Conservation (phyloP, 352 stramenopile genomes). For the Plasmopara halstedii region DNA sequence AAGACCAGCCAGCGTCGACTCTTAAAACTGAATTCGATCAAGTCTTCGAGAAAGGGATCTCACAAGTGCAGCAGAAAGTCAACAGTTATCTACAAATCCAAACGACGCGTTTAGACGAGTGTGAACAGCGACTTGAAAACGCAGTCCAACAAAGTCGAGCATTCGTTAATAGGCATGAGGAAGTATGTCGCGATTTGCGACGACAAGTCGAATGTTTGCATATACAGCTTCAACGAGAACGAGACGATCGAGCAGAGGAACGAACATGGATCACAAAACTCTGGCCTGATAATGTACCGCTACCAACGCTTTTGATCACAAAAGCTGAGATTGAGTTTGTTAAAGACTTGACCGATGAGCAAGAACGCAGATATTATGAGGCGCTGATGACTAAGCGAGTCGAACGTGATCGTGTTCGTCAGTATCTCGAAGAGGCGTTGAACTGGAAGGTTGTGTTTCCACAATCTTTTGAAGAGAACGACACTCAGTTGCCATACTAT, state of each 20-base stretch:
- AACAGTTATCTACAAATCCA: slow-evolving; percentile 3
- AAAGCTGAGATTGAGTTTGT: slow-evolving; percentile 12
- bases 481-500: slow-evolving; percentile 37
- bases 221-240: slow-evolving; percentile 26
- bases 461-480: slow-evolving; percentile 13
- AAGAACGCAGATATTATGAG: slow-evolving; percentile 25
- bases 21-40: slow-evolving; percentile 13
- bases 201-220: slow-evolving; percentile 14
- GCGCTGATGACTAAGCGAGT: slow-evolving; percentile 32
- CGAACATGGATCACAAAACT: slow-evolving; percentile 51
- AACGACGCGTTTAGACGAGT: slow-evolving; percentile 4
- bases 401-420: slow-evolving; percentile 29
- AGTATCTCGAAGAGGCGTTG: slow-evolving; percentile 30
- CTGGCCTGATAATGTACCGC: slow-evolving; percentile 50
- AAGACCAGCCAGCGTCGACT: no score
- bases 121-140: slow-evolving; percentile 6
- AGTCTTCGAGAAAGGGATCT: slow-evolving; percentile 18
- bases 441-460: slow-evolving; percentile 49
- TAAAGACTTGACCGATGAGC: slow-evolving; percentile 17
- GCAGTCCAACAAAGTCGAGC: slow-evolving; percentile 3
- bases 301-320: slow-evolving; percentile 47
- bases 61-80: slow-evolving; percentile 7
- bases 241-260: slow-evolving; percentile 43
- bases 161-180: neutral
- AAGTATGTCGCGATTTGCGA: slow-evolving; percentile 1